Conservation (phyloP, 2,329 filamentous ascomycete genomes). For the Arthrobotrys sphaeroides region DNA sequence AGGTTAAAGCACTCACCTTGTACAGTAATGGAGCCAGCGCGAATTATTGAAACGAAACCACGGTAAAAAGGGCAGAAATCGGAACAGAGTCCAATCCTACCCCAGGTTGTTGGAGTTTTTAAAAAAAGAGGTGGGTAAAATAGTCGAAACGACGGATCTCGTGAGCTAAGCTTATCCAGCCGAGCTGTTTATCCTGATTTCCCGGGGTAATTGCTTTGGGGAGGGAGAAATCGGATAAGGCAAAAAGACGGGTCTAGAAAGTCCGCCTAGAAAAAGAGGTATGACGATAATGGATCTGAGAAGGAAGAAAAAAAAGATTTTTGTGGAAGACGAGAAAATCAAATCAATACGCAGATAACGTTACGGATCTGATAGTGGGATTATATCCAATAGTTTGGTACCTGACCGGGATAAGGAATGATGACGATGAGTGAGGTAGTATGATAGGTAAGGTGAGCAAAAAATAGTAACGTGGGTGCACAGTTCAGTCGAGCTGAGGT, state of each 20-base stretch:
- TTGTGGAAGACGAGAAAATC: not conserved
- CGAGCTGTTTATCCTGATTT: slow-evolving; percentile 52
- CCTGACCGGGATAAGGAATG: slow-evolving; percentile 19
- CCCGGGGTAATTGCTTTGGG: slow-evolving; percentile 47
- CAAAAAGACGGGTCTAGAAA: slow-evolving; percentile 24
- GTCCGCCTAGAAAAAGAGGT: slow-evolving; percentile 2
- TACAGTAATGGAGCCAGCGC: slow-evolving; percentile 53
- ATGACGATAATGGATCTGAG: not conserved
- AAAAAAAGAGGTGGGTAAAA: slow-evolving; percentile 24
- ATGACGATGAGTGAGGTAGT: not conserved
- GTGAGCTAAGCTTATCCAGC: slow-evolving; percentile 51
- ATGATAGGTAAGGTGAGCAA: not conserved
- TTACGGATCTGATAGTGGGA: not conserved
- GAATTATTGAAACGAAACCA: slow-evolving; percentile 47
- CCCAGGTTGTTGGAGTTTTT: slow-evolving; percentile 44
- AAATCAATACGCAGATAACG: not conserved
- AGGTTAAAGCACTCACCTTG: slow-evolving; percentile 51
- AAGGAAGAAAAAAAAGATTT: not conserved
- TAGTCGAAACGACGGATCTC: slow-evolving; percentile 48
- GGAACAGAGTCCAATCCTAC: slow-evolving; percentile 52
- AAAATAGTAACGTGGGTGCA: not conserved
- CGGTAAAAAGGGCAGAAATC: slow-evolving; percentile 53
- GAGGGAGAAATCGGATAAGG: slow-evolving; percentile 40
- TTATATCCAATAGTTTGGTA: slow-evolving; percentile 17
- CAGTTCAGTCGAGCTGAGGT: not conserved